Evolutionary conservation across 2,329 filamentous ascomycete genomes (phyloP).

Genomic region (Xylariaceae sp.): DNA sequence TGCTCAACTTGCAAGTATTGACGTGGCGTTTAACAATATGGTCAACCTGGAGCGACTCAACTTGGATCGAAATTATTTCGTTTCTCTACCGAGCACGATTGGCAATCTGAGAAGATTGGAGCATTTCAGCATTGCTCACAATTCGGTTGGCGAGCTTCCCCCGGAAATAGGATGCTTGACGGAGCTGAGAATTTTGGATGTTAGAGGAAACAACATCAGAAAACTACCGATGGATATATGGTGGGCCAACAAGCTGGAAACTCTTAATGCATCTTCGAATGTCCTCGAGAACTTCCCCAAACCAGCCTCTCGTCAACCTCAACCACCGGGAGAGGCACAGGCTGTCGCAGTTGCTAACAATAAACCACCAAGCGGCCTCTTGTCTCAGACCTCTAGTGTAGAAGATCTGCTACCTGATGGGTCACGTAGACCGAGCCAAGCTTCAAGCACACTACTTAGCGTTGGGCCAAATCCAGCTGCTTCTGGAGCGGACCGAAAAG

Average conservation of each 20-base stretch:
- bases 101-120: conserved; percentile 84
- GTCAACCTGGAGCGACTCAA: conserved; percentile 86
- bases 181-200: conserved; percentile 84
- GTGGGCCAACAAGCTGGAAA: conserved; percentile 90
- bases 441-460: conserved; percentile 77
- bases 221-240: conserved; percentile 92
- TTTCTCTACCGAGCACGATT: conserved; percentile 84
- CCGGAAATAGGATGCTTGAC: conserved; percentile 85
- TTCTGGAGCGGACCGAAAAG: conserved; percentile 71
- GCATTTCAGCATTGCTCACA: conserved; percentile 92
- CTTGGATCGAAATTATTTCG: conserved; percentile 94
- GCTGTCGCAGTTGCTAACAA: conserved; percentile 44
- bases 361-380: conserved; percentile 53
- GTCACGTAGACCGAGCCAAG: conserved; percentile 80
- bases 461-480: conserved; percentile 75
- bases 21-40: conserved; percentile 87
- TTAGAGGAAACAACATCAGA: conserved; percentile 91
- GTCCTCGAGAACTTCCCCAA: conserved; percentile 91
- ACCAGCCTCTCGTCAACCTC: conserved; percentile 73
- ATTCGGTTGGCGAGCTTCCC: conserved; percentile 83
- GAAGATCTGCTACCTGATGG: conserved; percentile 73
- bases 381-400: conserved; percentile 71
- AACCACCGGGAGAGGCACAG: conserved; percentile 60
- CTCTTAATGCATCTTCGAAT: conserved; percentile 94
- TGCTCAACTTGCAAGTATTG: conserved; percentile 88